These are phyloP conservation scores for Trichoderma atrobrunneum DNA, from an alignment of 2,329 filamentous ascomycete genomes.

Conservation along the genomic window DNA sequence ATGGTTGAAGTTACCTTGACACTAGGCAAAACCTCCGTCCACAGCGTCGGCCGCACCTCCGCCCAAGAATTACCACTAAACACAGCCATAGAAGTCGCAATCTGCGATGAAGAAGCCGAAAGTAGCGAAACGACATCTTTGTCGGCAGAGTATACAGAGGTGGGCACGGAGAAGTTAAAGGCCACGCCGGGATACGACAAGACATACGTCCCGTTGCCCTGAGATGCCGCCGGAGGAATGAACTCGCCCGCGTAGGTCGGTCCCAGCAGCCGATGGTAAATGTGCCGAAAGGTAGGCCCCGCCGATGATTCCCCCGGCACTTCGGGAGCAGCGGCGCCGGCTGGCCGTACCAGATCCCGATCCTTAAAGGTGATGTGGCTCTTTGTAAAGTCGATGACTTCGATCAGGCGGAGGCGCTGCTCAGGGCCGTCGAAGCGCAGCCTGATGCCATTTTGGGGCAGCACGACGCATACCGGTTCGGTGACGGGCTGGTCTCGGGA, in stretches of 20 bases:
- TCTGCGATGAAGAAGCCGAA: constrained; percentile 71
- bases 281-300: constrained; percentile 79
- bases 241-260: constrained; percentile 95
- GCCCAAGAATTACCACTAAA: constrained; percentile 91
- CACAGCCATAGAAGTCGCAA: constrained; percentile 83
- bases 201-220: constrained; percentile 71
- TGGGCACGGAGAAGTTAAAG: constrained; percentile 80
- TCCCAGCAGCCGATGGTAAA: constrained; percentile 91
- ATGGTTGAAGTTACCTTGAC: constrained; percentile 68
- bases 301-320: constrained; percentile 32
- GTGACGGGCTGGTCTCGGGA: constrained; percentile 71
- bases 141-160: constrained; percentile 68
- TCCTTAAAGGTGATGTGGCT: constrained; percentile 77
- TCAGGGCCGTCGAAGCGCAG: constrained; percentile 92
- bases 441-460: constrained; percentile 83
- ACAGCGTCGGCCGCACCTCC: constrained; percentile 72
- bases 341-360: constrained; percentile 71
- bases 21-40: constrained; percentile 70
- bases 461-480: constrained; percentile 69
- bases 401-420: constrained; percentile 85
- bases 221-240: constrained; percentile 57
- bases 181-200: constrained; percentile 93
- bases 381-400: constrained; percentile 86
- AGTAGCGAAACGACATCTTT: constrained; percentile 85
- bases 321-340: constrained; percentile 36